Evolutionary conservation across 148 eudicot species (phyloP), one percentile per base, ranked within the genome.

Genomic region (Diospyros lotus): DNA sequence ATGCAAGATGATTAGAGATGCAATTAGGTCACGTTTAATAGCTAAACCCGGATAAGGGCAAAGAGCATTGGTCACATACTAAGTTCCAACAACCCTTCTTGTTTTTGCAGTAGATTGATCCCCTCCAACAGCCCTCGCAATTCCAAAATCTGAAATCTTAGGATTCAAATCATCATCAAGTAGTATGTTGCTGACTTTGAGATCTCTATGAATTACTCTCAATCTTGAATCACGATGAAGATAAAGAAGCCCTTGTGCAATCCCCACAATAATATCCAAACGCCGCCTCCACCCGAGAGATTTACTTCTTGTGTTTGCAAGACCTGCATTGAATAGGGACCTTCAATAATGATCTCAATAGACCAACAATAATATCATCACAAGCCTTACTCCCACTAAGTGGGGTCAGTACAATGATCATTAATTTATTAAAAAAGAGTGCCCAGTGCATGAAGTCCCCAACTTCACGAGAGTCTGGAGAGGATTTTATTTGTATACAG

Each of bases 171-270:
- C 72, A 38, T 18, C 12, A 39, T 69, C 72, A 39, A 69, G 72
- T 52, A 69, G 59, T 38, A 69, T 44, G 44, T 69, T 69, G 44
- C 72, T 75, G 12, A 64, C 65, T 55, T 75, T 75, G 4, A 75
- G 78, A 66, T 75, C 78, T 18, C 78, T 66, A 56, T 75, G 78
- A 66, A 75, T 75, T 8, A 75, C 64, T 68, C 78, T 68, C 44
- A 76, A 59, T 39, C 78, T 76, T 12, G 78, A 76, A 68, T 76
- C 78, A 58, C 64, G 73, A 59, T 76, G 78, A 68, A 76, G 78
- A 40, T 76, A 76, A 15, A 76, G 73, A 46, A 68, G 8, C 5
- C 78, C 73, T 58, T 73, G 42, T 58, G 73, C 72, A 67, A 76
- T 75, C 44, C 78, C 78, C 43, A 14, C 4, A 10, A 75, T 67